These are phyloP conservation scores for Epichloe baconii DNA, from an alignment of 2,329 filamentous ascomycete species.

Conservation along the genomic window DNA sequence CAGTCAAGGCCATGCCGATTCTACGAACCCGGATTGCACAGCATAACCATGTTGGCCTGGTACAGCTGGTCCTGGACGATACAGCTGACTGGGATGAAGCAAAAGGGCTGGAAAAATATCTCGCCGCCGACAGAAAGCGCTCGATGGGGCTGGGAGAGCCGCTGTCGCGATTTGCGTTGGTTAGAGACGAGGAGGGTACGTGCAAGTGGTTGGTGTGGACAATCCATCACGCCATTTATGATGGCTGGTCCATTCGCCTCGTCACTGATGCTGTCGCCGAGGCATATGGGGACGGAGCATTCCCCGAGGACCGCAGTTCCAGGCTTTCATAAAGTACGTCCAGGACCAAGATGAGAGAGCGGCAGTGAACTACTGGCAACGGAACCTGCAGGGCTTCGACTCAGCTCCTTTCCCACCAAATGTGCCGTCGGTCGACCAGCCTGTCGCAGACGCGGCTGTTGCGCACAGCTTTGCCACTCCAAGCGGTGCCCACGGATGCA, in stretches of 20 bases:
- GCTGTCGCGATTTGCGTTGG: slow-evolving; percentile 27
- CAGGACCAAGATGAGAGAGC: slow-evolving; percentile 20
- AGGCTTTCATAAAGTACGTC: slow-evolving; percentile 31
- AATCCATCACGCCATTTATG: slow-evolving; percentile 39
- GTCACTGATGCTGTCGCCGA: slow-evolving; percentile 20
- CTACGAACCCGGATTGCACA: slow-evolving; percentile 34
- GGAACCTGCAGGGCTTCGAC: slow-evolving; percentile 25
- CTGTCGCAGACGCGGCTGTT: slow-evolving; percentile 31
- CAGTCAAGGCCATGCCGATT: slow-evolving; percentile 13
- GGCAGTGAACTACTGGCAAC: slow-evolving; percentile 29
- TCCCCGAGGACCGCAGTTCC: slow-evolving; percentile 17
- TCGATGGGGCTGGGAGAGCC: slow-evolving; percentile 25
- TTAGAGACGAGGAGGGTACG: slow-evolving; percentile 16
- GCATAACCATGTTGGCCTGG: slow-evolving; percentile 23
- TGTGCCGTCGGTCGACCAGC: slow-evolving; percentile 27
- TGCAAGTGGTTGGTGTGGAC: slow-evolving; percentile 26
- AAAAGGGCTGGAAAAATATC: slow-evolving; percentile 21
- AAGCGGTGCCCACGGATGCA: slow-evolving; percentile 7
- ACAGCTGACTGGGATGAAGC: slow-evolving; percentile 15
- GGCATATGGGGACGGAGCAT: not conserved
- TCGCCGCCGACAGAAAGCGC: slow-evolving; percentile 22
- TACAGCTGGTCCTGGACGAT: slow-evolving; percentile 30
- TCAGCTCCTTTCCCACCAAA: slow-evolving; percentile 29
- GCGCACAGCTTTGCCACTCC: slow-evolving; percentile 13
- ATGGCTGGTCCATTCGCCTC: slow-evolving; percentile 33